Evolutionary conservation across 2,329 filamentous ascomycete species (phyloP).

Genomic region (Botryotinia globosa): DNA sequence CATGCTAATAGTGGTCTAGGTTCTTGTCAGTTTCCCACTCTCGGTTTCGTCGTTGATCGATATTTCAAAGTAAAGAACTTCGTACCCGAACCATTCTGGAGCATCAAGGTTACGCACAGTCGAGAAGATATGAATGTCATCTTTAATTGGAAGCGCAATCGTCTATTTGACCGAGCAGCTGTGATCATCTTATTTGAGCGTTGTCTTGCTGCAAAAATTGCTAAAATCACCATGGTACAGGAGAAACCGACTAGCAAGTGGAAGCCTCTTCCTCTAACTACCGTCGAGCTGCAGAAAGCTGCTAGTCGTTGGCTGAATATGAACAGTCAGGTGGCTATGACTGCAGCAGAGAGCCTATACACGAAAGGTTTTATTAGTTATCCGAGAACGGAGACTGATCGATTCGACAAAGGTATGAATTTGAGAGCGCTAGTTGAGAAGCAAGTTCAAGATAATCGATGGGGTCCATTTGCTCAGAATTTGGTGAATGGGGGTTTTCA

Average conservation of each 20-base stretch:
- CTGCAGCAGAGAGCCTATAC: slow-evolving; percentile 80
- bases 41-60: slow-evolving; percentile 94
- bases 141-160: slow-evolving; percentile 78
- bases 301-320: slow-evolving; percentile 86
- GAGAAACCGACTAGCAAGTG: slow-evolving; percentile 92
- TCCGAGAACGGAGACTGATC: slow-evolving; percentile 93
- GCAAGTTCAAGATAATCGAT: slow-evolving; percentile 71
- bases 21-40: slow-evolving; percentile 93
- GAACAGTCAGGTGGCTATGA: slow-evolving; percentile 89
- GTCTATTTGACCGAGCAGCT: slow-evolving; percentile 83
- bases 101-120: slow-evolving; percentile 77
- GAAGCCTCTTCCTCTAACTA: slow-evolving; percentile 90
- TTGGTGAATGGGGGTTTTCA: slow-evolving; percentile 75
- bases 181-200: slow-evolving; percentile 81
- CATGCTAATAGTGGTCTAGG: slow-evolving; percentile 42
- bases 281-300: slow-evolving; percentile 94
- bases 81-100: slow-evolving; percentile 88
- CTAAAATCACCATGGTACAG: slow-evolving; percentile 78
- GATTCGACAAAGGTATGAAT: slow-evolving; percentile 89
- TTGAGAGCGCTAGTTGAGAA: slow-evolving; percentile 77
- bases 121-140: slow-evolving; percentile 75
- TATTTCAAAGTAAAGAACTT: slow-evolving; percentile 95
- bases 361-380: slow-evolving; percentile 97
- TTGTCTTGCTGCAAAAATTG: slow-evolving; percentile 72
- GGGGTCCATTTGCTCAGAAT: slow-evolving; percentile 77